These are phyloP conservation scores for Rhizopus stolonifer DNA, from an alignment of 371 early-diverging fungal species.

Conservation along the genomic window DNA sequence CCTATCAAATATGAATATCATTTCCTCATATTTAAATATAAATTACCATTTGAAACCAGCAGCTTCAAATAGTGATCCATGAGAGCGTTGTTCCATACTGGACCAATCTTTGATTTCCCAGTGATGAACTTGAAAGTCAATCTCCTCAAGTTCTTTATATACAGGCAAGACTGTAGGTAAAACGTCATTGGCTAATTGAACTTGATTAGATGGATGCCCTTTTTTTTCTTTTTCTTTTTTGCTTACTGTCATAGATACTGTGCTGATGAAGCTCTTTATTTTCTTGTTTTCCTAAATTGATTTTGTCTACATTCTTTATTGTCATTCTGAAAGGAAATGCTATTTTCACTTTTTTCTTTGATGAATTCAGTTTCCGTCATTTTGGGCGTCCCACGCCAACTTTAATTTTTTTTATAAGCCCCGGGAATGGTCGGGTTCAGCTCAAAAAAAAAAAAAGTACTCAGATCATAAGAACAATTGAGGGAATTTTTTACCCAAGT, in stretches of 20 bases:
- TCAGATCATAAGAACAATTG: neutral
- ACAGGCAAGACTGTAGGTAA: constrained; percentile 32
- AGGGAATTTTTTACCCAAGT: neutral
- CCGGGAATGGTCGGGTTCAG: constrained; percentile 3
- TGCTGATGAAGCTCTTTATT: neutral
- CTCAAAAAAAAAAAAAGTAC: too few relatives aligned
- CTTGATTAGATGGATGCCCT: too few relatives aligned
- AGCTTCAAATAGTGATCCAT: constrained; percentile 59
- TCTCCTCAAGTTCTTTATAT: constrained; percentile 44
- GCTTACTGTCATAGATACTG: constrained; percentile 19
- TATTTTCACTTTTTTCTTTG: neutral
- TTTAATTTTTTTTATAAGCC: constrained; percentile 3
- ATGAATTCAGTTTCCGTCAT: constrained; percentile 3
- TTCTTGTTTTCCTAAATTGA: neutral
- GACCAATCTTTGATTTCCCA: constrained; percentile 64
- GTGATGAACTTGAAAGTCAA: constrained; percentile 52
- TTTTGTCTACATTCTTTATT: constrained; percentile 6
- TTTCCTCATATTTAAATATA: too few relatives aligned
- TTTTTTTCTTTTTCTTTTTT: neutral
- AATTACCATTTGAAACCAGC: constrained; percentile 61
- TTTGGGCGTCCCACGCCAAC: neutral
- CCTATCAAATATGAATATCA: too few relatives aligned
- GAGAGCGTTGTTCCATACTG: constrained; percentile 45
- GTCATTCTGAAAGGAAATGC: neutral
- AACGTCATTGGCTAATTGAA: constrained; percentile 27